These are phyloP conservation scores for Antitrichia curtipendula DNA, from an alignment of 225 moss, liverwort and hornwort species.

Conservation along the genomic window DNA sequence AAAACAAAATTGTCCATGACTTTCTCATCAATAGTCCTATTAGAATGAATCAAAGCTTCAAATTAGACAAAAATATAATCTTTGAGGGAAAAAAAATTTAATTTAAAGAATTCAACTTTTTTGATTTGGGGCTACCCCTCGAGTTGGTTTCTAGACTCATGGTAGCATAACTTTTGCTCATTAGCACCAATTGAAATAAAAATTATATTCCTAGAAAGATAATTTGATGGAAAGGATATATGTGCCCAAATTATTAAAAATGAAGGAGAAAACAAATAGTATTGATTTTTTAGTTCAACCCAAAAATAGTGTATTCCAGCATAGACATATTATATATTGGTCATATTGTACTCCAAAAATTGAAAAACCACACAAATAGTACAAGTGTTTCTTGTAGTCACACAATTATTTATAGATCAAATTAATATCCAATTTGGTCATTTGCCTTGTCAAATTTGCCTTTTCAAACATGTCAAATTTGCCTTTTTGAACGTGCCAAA, in stretches of 20 bases:
- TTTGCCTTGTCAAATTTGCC: not conserved
- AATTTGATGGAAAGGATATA: too few species aligned
- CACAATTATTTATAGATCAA: not conserved
- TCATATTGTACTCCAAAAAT: rapidly evolving
- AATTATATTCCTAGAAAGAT: too few species aligned
- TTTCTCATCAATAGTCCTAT: too few species aligned
- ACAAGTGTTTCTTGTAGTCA: not conserved
- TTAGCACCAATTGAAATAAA: too few species aligned
- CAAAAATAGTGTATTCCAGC: rapidly evolving
- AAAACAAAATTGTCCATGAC: too few species aligned
- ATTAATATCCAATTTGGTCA: not conserved
- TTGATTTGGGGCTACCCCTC: too few species aligned
- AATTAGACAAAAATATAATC: too few species aligned
- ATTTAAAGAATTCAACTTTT: too few species aligned
- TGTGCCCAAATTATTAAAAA: not conserved
- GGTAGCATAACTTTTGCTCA: too few species aligned
- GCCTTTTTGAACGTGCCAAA: not conserved
- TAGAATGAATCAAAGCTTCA: too few species aligned
- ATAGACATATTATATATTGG: rapidly evolving
- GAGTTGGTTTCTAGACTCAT: too few species aligned
- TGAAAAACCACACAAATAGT: rapidly evolving
- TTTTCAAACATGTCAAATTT: not conserved
- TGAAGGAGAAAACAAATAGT: not conserved
- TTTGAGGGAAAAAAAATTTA: too few species aligned
- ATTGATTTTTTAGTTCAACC: rapidly evolving